These are phyloP conservation scores for Mesembryanthemum crystallinum DNA, from an alignment of 148 eudicot genomes.

Conservation along the genomic window DNA sequence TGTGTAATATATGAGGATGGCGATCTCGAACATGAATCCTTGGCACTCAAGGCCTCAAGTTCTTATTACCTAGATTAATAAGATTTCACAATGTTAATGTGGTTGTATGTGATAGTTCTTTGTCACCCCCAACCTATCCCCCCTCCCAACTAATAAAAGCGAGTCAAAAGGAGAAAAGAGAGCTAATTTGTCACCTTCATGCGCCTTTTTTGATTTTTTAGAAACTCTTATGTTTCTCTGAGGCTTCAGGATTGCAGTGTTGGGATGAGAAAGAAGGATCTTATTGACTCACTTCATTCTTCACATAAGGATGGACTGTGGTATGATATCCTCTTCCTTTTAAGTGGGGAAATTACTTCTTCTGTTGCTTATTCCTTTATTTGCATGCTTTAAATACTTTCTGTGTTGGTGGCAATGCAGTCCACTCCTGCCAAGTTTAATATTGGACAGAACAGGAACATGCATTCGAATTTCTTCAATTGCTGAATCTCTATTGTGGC, in stretches of 20 bases:
- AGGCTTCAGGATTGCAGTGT: conserved; percentile 46
- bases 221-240: conserved; percentile 12
- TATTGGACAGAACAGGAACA: conserved; percentile 52
- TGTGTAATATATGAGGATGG: neutral
- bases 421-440: conserved; percentile 39
- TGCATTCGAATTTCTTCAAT: conserved; percentile 58
- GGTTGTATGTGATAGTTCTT: too few relatives aligned
- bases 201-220: conserved; percentile 8
- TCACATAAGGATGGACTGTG: conserved; percentile 49
- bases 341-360: neutral
- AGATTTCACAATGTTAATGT: neutral
- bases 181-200: neutral
- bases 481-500: conserved; percentile 86
- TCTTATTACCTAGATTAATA: neutral
- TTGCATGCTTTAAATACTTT: conserved; percentile 1
- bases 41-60: neutral
- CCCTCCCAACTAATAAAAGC: neutral
- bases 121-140: neutral
- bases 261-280: conserved; percentile 69
- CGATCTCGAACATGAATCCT: conserved; percentile 9
- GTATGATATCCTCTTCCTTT: conserved; percentile 32
- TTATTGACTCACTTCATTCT: conserved; percentile 55
- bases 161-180: neutral
- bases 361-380: neutral
- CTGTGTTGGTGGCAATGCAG: conserved; percentile 43